Conservation (phyloP, 2,329 filamentous ascomycete species). For the Beauveria bassiana region DNA sequence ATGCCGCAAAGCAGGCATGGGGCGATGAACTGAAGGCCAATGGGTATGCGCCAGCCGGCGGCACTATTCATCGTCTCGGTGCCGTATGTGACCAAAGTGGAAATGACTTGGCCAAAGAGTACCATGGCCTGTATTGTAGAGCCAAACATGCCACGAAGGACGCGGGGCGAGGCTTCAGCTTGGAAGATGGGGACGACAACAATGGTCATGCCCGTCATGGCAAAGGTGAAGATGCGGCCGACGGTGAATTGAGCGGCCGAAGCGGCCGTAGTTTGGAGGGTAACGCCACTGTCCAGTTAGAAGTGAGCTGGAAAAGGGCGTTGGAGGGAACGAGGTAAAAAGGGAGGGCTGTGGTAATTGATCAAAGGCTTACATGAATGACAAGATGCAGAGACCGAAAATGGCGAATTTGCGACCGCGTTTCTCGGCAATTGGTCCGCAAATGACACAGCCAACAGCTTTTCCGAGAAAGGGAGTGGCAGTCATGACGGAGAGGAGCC, state of each 20-base stretch:
- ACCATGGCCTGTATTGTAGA: constrained; percentile 24
- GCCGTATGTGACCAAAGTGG: constrained; percentile 20
- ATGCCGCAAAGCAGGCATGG: constrained; percentile 28
- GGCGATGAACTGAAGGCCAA: constrained; percentile 35
- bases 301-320: background rate
- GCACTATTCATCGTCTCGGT: constrained; percentile 18
- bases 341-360: too few species aligned
- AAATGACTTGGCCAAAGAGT: constrained; percentile 19
- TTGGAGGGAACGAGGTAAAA: too few species aligned
- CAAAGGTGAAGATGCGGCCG: constrained; percentile 22
- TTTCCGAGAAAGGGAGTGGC: constrained; percentile 20
- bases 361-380: constrained; percentile 13
- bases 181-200: constrained; percentile 25
- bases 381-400: constrained; percentile 16
- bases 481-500: constrained; percentile 20
- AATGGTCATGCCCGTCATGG: constrained; percentile 25
- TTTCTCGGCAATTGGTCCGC: constrained; percentile 19
- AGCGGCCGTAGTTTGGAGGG: constrained; percentile 21
- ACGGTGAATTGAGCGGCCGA: constrained; percentile 23
- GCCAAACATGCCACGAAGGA: constrained; percentile 21
- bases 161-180: constrained; percentile 20
- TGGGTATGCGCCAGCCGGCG: constrained; percentile 35
- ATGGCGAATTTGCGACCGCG: constrained; percentile 21
- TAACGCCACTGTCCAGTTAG: constrained; percentile 18
- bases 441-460: constrained; percentile 11